These are phyloP conservation scores for Glycine soja DNA, from an alignment of 306 rosid species.

Conservation along the genomic window DNA sequence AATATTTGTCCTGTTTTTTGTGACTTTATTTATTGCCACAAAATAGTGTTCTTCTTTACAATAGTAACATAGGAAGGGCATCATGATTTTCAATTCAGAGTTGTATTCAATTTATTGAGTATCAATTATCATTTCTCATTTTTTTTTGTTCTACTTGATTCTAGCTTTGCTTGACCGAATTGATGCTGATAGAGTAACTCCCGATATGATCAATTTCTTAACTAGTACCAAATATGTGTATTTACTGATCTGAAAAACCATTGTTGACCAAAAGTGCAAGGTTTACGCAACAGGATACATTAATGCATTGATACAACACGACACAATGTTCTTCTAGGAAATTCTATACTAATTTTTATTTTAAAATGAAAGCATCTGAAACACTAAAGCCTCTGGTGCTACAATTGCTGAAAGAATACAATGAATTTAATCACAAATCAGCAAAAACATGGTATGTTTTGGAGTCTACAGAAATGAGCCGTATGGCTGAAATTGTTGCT, in stretches of 20 bases:
- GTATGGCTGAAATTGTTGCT: conserved; percentile 78
- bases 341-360: background rate
- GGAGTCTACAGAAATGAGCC: conserved; percentile 85
- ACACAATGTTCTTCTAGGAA: background rate
- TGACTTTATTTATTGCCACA: conserved; percentile 7
- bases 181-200: no score
- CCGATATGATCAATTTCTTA: conserved; percentile 10
- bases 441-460: conserved; percentile 81
- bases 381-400: background rate
- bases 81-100: conserved; percentile 5
- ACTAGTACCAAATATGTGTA: background rate
- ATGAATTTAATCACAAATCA: conserved; percentile 61
- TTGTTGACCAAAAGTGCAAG: background rate
- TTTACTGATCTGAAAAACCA: background rate
- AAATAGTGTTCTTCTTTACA: conserved; percentile 33
- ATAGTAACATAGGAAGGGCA: background rate
- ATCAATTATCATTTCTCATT: background rate
- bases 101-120: conserved; percentile 23
- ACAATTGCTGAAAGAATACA: conserved; percentile 28
- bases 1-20: background rate
- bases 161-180: no score
- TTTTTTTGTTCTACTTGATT: no score
- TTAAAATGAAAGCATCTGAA: conserved; percentile 13
- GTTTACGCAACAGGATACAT: background rate
- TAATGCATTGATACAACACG: no score